Percentiles rank a stretch among this genome's conserved stretches.
phyloP scores from a whole-genome alignment of 2,329 filamentous ascomycete genomes.

The Pseudogymnoascus sp. region DNA sequence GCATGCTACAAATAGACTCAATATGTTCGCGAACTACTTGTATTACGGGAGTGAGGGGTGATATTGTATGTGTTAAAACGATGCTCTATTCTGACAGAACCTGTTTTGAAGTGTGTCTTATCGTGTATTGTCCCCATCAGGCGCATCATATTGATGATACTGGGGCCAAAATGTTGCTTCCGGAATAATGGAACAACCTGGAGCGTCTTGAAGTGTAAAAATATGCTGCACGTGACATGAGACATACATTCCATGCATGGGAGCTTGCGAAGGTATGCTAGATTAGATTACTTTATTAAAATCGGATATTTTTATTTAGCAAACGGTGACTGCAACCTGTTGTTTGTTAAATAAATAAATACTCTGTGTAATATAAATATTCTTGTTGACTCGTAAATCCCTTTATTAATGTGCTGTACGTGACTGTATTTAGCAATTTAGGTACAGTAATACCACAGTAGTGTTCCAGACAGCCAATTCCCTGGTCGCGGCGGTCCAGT shows the following conservation, averaged over 20 bases:
- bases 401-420: not conserved
- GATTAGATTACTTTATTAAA: not conserved
- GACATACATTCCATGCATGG: not conserved
- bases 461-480: slow-evolving; percentile 7
- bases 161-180: not conserved
- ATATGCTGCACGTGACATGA: not conserved
- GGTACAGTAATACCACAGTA: slow-evolving; percentile 2
- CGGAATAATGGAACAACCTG: not conserved
- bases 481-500: slow-evolving; percentile 1
- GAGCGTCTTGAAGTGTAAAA: not conserved
- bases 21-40: not conserved
- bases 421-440: not conserved
- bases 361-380: not conserved
- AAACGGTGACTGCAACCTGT: not conserved
- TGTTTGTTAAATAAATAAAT: not conserved
- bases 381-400: not conserved
- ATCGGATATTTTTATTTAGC: not conserved
- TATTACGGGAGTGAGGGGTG: not conserved
- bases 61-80: not conserved
- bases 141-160: not conserved
- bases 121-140: not conserved
- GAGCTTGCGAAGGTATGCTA: not conserved
- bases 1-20: slow-evolving; percentile 8
- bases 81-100: not conserved
- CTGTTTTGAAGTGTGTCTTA: not conserved